Evolutionary conservation across 805 yeast species (phyloP).

Genomic region (Hanseniaspora lindneri): DNA sequence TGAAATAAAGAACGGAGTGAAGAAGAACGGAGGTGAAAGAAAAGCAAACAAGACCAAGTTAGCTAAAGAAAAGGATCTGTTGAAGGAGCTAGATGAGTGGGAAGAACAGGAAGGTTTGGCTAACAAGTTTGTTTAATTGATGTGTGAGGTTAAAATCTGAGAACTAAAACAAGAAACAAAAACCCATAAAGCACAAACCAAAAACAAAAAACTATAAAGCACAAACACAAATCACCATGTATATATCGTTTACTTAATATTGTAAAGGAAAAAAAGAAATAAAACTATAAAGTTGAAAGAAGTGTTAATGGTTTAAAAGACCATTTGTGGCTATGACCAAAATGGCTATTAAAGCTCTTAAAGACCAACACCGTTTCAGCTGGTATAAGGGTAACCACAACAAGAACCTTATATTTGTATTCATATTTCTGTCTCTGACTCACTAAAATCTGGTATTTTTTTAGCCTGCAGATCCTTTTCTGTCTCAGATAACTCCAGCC

Average conservation of each 20-base stretch:
- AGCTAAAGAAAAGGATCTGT: constrained; percentile 24
- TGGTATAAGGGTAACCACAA: too few species aligned
- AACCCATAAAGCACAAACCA: too few species aligned
- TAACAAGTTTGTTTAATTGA: neutral
- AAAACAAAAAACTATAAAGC: neutral
- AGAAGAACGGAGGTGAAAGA: constrained; percentile 80
- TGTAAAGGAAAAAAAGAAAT: too few species aligned
- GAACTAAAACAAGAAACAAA: too few species aligned
- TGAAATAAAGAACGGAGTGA: constrained; percentile 48
- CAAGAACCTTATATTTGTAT: neutral
- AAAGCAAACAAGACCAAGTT: constrained; percentile 29
- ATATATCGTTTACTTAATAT: neutral
- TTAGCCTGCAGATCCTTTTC: constrained; percentile 6
- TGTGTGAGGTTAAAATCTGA: too few species aligned
- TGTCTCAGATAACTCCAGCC: constrained; percentile 9
- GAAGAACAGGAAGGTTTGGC: constrained; percentile 11
- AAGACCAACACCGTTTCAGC: too few species aligned
- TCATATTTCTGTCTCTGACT: constrained; percentile 4
- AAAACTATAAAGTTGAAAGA: too few species aligned
- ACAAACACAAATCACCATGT: constrained; percentile 14
- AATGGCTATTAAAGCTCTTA: too few species aligned
- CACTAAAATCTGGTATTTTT: constrained; percentile 3
- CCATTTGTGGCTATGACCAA: too few species aligned
- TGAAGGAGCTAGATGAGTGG: constrained; percentile 27
- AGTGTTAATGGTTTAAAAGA: too few species aligned